Conservation (phyloP, 306 rosid genomes). For the Dryas alaskensis region DNA sequence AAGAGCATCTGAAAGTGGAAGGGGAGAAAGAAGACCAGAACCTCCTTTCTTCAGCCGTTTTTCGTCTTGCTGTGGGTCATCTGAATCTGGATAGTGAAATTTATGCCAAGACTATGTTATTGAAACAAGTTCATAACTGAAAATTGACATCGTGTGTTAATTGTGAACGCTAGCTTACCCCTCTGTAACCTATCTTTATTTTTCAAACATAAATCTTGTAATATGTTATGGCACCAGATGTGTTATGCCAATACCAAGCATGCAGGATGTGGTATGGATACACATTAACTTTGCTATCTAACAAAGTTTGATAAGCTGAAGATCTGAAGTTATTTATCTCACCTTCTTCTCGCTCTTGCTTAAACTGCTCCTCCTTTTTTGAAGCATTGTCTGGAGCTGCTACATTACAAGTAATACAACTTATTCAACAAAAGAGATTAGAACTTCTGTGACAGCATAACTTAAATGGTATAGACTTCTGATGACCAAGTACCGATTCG, state of each 20-base stretch:
- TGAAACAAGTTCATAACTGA: conserved; percentile 9
- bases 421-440: background rate
- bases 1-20: conserved; percentile 24
- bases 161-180: background rate
- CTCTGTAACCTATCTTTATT: background rate
- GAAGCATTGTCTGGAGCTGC: conserved; percentile 18
- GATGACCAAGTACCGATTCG: background rate
- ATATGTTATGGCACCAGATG: no score
- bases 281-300: background rate
- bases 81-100: conserved; percentile 18
- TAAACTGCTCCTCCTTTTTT: conserved; percentile 22
- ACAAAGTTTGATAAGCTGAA: conserved; percentile 1
- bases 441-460: background rate
- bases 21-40: conserved; percentile 22
- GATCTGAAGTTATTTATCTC: background rate
- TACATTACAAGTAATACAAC: background rate
- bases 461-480: background rate
- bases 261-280: conserved; percentile 6
- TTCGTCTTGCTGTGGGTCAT: conserved; percentile 15
- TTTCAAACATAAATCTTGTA: background rate
- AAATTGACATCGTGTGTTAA: background rate
- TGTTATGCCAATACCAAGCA: background rate
- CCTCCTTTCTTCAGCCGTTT: conserved; percentile 25
- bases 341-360: conserved; percentile 28
- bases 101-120: background rate